Evolutionary conservation across 1,284 basidiomycete species (phyloP).

Genomic region (Ustilago shanxiensis): DNA sequence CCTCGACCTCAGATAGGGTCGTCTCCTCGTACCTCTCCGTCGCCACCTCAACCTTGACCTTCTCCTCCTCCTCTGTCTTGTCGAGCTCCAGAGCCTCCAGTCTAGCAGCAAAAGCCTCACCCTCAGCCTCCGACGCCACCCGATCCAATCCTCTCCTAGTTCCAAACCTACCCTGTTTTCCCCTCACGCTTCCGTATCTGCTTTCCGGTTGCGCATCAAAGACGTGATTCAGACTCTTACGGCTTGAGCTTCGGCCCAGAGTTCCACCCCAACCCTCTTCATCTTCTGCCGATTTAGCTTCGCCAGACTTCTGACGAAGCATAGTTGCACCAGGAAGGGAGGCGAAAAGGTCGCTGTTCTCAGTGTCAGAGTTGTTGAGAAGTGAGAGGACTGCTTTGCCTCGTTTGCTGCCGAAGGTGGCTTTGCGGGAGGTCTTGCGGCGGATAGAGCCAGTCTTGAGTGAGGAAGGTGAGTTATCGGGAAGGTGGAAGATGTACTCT

Average conservation of each 20-base stretch:
- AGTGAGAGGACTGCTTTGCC: conserved; percentile 45
- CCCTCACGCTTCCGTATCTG: not conserved
- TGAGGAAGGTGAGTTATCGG: not conserved
- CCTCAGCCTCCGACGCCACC: conserved; percentile 39
- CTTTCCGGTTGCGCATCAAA: conserved; percentile 12
- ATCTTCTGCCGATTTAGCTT: conserved; percentile 17
- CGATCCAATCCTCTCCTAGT: conserved; percentile 28
- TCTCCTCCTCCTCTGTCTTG: conserved; percentile 1
- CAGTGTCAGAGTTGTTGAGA: conserved; percentile 21
- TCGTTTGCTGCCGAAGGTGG: conserved; percentile 48
- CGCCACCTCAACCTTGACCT: conserved; percentile 2
- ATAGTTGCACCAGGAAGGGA: conserved; percentile 30
- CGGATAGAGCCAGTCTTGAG: conserved; percentile 22
- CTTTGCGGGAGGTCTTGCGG: conserved; percentile 22
- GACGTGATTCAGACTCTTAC: conserved; percentile 28
- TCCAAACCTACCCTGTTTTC: conserved; percentile 4
- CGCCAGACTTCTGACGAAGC: conserved; percentile 22
- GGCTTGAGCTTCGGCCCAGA: conserved; percentile 29
- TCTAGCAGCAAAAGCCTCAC: conserved; percentile 19
- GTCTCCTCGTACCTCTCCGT: conserved; percentile 22
- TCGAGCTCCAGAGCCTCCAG: conserved; percentile 12
- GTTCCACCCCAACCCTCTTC: conserved; percentile 56
- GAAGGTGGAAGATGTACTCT: conserved; percentile 38
- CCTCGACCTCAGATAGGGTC: not conserved
- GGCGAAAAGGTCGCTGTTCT: conserved; percentile 28